Base-by-base conservation (phyloP, 2,329 filamentous ascomycete genomes). In the Aspergillus proliferans region DNA sequence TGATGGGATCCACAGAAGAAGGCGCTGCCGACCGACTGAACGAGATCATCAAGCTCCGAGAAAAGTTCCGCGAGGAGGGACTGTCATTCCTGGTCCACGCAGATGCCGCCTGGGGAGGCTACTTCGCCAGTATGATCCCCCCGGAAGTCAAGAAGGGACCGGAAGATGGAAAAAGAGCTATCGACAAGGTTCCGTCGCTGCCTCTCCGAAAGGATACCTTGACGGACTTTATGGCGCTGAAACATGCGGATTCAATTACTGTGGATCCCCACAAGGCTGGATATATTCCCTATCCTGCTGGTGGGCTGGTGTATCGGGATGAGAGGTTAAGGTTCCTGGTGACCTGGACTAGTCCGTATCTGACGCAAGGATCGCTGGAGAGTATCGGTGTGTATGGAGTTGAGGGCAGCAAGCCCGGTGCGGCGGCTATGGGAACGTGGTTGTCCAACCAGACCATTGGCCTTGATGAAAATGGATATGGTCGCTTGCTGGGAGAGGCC, bases 91-190 rank as follows among this genome's bases (percentile, higher is more conserved):
- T 74, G 0, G 62, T 78, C 6, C 75, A 77, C 46, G 71, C 65
- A 1, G 75, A 77, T 51, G 75, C 73, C 0, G 74, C 75, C 0
- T 78, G 75, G 75, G 74, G 75, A 15, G 75, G 75, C 0, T 78
- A 78, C 47, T 78, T 77, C 47, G 64, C 65, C 22, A 69, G 69
- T 0, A 76, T 76, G 72, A 26, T 77, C 15, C 69, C 63, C 8
- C 52, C 53, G 3, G 55, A 54, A 9, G 9, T 6, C 10, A 12
- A 14, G 1, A 10, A 24, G 9, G 10, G 12, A 21, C 10, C 10
- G 10, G 24, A 9, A 14, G 18, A 26, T 9, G 7, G 40, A 5
- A 12, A 43, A 4, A 7, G 5, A 10, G 6, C 24, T 8, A 24
- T 24, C 24, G 5, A 7, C 19, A 43, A 24, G 59, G 62, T 28